A percentile compares a stretch with the other conserved stretches of the same genome.
These are phyloP conservation scores for Nicotiana noctiflora DNA, from an alignment of 257 asterid genomes.

Conservation along the genomic window DNA sequence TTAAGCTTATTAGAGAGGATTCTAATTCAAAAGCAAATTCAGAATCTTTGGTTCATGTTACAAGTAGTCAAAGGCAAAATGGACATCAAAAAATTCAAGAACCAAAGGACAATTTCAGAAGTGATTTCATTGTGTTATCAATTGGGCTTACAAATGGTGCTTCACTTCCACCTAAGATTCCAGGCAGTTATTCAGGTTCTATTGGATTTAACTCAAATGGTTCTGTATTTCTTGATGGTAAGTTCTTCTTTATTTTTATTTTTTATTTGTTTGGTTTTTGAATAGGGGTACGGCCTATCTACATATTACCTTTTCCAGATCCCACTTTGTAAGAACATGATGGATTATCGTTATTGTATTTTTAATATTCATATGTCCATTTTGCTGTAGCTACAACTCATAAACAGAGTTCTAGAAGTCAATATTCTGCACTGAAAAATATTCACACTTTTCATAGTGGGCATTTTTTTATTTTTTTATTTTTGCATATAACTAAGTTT, in stretches of 20 bases:
- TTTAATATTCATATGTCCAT: neutral
- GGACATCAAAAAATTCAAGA: constrained; percentile 31
- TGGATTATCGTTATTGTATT: no score
- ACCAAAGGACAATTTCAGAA: constrained; percentile 18
- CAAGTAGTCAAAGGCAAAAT: constrained; percentile 25
- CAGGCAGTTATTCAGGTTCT: constrained; percentile 66
- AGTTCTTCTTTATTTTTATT: neutral
- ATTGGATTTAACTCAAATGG: constrained; percentile 77
- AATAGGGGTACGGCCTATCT: no score
- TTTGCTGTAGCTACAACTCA: constrained; percentile 4
- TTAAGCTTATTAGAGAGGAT: constrained; percentile 58
- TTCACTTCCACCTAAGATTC: constrained; percentile 42
- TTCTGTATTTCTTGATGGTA: constrained; percentile 76
- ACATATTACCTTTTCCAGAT: no score
- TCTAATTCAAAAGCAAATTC: constrained; percentile 36
- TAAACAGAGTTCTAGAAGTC: constrained; percentile 10
- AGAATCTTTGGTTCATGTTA: constrained; percentile 17
- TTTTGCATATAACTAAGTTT: neutral
- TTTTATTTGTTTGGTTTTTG: no score
- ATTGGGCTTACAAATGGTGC: constrained; percentile 59
- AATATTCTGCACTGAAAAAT: constrained; percentile 7
- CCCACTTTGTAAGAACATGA: no score
- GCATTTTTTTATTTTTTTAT: neutral
- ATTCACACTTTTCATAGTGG: neutral
- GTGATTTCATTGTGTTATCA: constrained; percentile 25